Evolutionary conservation across 345 rosid genomes (phyloP), one percentile per base, ranked within the genome.

Genomic region (Microthlaspi erraticum): DNA sequence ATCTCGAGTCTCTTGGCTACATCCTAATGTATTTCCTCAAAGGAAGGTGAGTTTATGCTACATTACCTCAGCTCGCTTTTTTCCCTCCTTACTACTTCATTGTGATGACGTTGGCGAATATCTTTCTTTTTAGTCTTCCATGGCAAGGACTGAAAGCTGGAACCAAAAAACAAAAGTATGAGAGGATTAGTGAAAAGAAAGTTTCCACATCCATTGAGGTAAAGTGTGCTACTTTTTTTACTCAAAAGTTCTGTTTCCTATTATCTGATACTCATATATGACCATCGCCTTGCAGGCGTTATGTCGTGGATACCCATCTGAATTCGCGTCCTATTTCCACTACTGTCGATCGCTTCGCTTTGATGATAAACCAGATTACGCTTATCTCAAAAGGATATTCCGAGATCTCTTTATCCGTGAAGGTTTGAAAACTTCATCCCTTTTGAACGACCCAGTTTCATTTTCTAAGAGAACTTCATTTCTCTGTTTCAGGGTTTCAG

Each of bases 1-100:
- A 92, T 84, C 78, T 92, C 32, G 96, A 92, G 73, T 92, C 98
- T 59, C 96, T 92, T 76, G 98, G 98, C 62, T 92, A 86, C 66
- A 92, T 87, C 56, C 92, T 92, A 56, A 84, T 92, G 89, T 92
- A 92, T 63, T 92, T 92, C 62, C 79, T 92, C 68, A 84, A 80
- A 62, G 90, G 90, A 82, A 83, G 90, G 90, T 79, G 52, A 51
- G 48, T 51, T 38, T 10, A 56, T 72, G 50, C 54, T 68, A 43
- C 54, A 57, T 36, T 36, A 10, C 45, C 9, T 60, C 17, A 16
- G 64, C 44, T 43, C 37, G 4, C 7, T 45, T 11, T 43, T 16
- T 8, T 50, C 26, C n/a, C 8, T 66, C 8, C 70, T 42, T 52
- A 60, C 63, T 56, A 39, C 42, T 71, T 53, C 61, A 39, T 44